A percentile compares a stretch with the other conserved stretches of the same genome.
Evolutionary conservation across 352 stramenopile species (phyloP).

Genomic region (Globisporangium camurandrum): DNA sequence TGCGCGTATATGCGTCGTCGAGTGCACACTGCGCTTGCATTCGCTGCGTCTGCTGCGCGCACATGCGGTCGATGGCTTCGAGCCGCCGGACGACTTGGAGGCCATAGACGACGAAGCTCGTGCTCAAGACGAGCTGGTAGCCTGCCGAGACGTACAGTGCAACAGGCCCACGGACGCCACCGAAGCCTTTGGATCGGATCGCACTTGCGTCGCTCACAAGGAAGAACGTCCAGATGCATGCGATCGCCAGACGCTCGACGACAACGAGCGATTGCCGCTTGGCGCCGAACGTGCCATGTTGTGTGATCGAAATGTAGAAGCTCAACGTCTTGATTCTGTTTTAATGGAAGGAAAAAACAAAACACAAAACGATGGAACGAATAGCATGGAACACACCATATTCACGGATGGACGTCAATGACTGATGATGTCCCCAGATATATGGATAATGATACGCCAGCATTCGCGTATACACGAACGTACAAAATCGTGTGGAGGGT

Average conservation of each 20-base stretch:
- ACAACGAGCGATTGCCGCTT: constrained; percentile 19
- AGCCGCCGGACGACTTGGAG: constrained; percentile 31
- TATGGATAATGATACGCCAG: no score
- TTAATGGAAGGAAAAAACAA: neutral
- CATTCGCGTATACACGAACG: no score
- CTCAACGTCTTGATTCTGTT: constrained; percentile 38
- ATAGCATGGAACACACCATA: neutral
- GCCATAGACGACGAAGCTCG: constrained; percentile 21
- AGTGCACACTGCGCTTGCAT: no score
- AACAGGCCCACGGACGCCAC: constrained; percentile 14
- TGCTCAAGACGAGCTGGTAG: constrained; percentile 18
- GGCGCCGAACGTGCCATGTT: constrained; percentile 29
- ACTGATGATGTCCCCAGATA: no score
- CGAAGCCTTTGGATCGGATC: constrained; percentile 28
- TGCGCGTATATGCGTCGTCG: no score
- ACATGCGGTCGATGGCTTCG: constrained; percentile 30
- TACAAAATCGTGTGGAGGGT: constrained; percentile 54
- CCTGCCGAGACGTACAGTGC: constrained; percentile 17
- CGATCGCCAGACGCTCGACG: constrained; percentile 20
- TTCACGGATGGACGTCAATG: neutral
- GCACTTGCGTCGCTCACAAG: constrained; percentile 22
- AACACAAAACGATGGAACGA: neutral
- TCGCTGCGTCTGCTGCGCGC: constrained; percentile 14
- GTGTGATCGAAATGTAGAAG: constrained; percentile 56
- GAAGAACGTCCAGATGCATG: constrained; percentile 36